These are phyloP conservation scores for Hypoxylon trugodes DNA, from an alignment of 495 filamentous ascomycete species.

Conservation along the genomic window DNA sequence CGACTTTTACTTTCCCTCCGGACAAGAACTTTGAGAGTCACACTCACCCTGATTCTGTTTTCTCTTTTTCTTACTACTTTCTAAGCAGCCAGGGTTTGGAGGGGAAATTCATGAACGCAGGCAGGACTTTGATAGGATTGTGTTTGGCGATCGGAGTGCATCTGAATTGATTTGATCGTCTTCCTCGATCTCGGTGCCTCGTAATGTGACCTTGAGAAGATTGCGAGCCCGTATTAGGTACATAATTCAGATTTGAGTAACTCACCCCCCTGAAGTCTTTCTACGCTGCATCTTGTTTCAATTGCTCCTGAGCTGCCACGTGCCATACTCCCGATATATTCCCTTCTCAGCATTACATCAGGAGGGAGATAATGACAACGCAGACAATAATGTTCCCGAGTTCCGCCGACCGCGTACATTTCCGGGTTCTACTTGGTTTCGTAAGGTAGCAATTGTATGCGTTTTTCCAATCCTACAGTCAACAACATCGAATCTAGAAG, in stretches of 20 bases:
- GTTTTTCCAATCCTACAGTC: neutral
- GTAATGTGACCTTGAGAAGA: neutral
- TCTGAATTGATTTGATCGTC: slow-evolving; percentile 53
- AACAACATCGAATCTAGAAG: neutral
- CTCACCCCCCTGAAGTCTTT: no score
- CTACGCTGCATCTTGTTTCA: neutral
- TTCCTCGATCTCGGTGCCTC: slow-evolving; percentile 22
- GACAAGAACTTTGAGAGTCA: slow-evolving; percentile 32
- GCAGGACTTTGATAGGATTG: slow-evolving; percentile 56
- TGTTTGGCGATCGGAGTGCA: slow-evolving; percentile 56
- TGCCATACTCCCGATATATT: neutral
- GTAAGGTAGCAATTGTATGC: slow-evolving; percentile 1
- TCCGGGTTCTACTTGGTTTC: slow-evolving; percentile 2
- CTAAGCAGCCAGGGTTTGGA: slow-evolving; percentile 41
- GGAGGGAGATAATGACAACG: slow-evolving; percentile 4
- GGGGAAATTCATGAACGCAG: slow-evolving; percentile 50
- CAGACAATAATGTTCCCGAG: slow-evolving; percentile 7
- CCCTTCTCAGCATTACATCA: neutral
- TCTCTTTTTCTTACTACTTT: slow-evolving; percentile 52
- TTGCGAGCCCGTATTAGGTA: neutral
- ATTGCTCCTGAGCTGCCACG: neutral
- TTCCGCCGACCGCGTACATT: slow-evolving; percentile 28
- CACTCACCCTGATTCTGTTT: slow-evolving; percentile 40
- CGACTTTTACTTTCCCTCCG: slow-evolving; percentile 20
- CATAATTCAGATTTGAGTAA: neutral